Base-by-base conservation (phyloP, 495 filamentous ascomycete genomes). In the Aspergillus homomorphus region DNA sequence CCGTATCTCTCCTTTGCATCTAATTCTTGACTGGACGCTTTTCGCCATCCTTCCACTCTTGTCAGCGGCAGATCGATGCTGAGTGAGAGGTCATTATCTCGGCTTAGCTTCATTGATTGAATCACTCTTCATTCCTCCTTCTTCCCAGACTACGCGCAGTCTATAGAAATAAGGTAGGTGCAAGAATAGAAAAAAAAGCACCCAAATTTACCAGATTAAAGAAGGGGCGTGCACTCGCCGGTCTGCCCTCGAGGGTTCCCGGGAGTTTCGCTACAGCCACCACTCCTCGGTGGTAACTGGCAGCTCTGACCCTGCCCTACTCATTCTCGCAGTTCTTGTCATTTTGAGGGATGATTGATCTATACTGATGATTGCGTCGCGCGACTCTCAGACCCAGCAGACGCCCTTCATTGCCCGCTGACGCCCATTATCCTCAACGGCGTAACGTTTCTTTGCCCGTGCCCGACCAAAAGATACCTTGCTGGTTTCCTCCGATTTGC, bases 341-440 rank as follows among this genome's bases (percentile, higher is more conserved):
- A n/a, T 42, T 42, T 42, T 38, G 44, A 45, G 53, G n/a, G n/a
- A 33, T 56, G 55, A 48, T 62, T 62, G 59, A 62, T 59, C 57
- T 55, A 59, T 62, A 62, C 63, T 66, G 57, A 60, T 52, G 45
- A 46, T 56, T 66, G 53, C 57, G 58, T 60, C 26, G 54, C 59
- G 45, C 59, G 62, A 62, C 57, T 62, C 57, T 54, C 45, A 65
- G 62, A 59, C 59, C 28, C 60, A 52, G 43, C 42, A 53, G 52
- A 56, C 61, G n/a, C 61, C 56, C 52, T 54, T 58, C 52, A 45
- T 56, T 55, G 54, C 57, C 58, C 59, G 59, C 56, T 60, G 56
- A 53, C 54, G 54, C 53, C 59, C 33, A 59, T 45, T 53, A 58
- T 48, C 33, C 5, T 38, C 22, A 10, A 45, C 41, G 28, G 19